Conservation (phyloP, 1,139 yeast species). For the Lodderomyces elongisporus region DNA sequence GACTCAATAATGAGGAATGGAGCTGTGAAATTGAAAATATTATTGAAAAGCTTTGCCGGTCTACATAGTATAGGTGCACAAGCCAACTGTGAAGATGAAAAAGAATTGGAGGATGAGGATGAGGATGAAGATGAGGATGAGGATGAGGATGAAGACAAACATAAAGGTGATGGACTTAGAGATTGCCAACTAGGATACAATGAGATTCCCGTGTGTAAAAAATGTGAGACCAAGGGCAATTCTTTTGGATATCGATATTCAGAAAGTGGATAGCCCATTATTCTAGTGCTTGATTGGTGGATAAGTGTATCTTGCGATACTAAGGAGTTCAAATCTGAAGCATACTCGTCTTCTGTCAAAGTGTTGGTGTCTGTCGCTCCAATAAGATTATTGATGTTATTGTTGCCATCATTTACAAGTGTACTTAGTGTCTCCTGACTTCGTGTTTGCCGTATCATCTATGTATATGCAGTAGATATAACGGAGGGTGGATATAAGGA, state of each 20-base stretch:
- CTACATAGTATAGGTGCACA: constrained; percentile 23
- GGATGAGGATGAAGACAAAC: too few relatives aligned
- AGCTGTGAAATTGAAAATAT: constrained; percentile 26
- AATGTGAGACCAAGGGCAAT: constrained; percentile 26
- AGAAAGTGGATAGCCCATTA: constrained; percentile 21
- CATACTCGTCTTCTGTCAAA: too few relatives aligned
- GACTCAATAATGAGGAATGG: constrained; percentile 29
- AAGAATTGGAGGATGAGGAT: too few relatives aligned
- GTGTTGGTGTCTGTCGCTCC: background rate
- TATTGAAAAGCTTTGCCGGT: constrained; percentile 22
- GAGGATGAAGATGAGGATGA: too few relatives aligned
- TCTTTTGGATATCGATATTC: constrained; percentile 19
- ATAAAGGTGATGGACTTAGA: too few relatives aligned
- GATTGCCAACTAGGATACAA: too few relatives aligned
- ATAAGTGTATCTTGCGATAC: constrained; percentile 29
- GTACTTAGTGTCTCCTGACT: constrained; percentile 13
- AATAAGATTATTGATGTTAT: constrained; percentile 8
- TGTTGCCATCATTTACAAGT: constrained; percentile 1
- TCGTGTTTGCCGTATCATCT: constrained; percentile 4
- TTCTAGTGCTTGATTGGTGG: constrained; percentile 13
- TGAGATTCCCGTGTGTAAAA: constrained; percentile 24
- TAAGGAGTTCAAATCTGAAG: constrained; percentile 18
- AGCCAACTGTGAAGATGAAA: too few relatives aligned
- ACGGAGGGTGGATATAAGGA: too few relatives aligned
- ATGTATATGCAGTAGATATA: too few relatives aligned